Evolutionary conservation across 352 stramenopile species (phyloP).

Genomic region (Thraustochytrium sp.): DNA sequence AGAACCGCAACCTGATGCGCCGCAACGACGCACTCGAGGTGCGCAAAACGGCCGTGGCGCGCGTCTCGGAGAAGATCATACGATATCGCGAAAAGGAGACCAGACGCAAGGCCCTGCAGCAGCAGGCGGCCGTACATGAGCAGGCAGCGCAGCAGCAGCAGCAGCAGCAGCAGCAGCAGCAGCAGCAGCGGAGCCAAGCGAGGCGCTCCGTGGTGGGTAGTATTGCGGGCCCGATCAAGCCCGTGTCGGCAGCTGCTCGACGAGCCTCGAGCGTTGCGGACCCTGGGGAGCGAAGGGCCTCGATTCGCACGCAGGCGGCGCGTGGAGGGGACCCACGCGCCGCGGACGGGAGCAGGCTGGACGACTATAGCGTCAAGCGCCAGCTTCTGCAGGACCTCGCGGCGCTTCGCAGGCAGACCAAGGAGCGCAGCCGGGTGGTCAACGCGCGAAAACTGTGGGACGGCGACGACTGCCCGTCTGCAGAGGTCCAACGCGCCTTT

Average conservation of each 20-base stretch:
- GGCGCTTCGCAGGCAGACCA: not conserved
- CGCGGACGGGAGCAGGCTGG: not conserved
- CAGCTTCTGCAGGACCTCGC: not conserved
- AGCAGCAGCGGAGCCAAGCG: too few species aligned
- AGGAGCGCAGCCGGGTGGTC: not conserved
- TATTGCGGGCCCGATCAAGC: too few species aligned
- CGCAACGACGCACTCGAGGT: not conserved
- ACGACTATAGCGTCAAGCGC: conserved; percentile 27
- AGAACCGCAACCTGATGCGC: not conserved
- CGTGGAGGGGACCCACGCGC: not conserved
- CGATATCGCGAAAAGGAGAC: not conserved
- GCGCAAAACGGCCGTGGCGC: not conserved
- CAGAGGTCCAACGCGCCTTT: conserved; percentile 4
- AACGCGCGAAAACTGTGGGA: not conserved
- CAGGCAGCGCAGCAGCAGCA: too few species aligned
- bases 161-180: too few species aligned
- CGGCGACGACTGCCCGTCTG: not conserved
- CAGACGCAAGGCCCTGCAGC: too few species aligned
- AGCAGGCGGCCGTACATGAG: too few species aligned
- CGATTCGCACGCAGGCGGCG: too few species aligned
- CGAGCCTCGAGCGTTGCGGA: too few species aligned
- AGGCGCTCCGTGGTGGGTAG: too few species aligned
- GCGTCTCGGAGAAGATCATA: conserved; percentile 23
- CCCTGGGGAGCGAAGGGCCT: too few species aligned
- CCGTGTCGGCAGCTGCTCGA: too few species aligned